A percentile compares a stretch with the other conserved stretches of the same genome.
Conservation (phyloP, 1,284 basidiomycete genomes). For the Ganoderma lingzhi region DNA sequence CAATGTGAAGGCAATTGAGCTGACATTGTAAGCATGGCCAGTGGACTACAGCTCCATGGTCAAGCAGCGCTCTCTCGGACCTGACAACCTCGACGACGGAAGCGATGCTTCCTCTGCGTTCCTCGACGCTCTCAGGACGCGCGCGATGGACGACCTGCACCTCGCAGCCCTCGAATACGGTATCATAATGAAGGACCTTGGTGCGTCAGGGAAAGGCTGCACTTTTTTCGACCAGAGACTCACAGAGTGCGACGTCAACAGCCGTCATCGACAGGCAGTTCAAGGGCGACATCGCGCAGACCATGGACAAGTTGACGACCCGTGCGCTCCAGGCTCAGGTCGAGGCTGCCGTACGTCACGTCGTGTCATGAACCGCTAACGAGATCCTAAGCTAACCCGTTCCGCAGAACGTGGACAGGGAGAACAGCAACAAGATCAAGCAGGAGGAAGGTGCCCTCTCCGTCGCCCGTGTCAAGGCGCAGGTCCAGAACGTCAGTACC, state of each 20-base stretch:
- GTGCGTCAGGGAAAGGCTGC: constrained; percentile 44
- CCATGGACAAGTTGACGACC: constrained; percentile 86
- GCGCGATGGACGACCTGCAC: constrained; percentile 86
- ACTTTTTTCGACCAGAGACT: background rate
- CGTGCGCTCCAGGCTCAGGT: constrained; percentile 84
- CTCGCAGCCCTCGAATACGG: constrained; percentile 82
- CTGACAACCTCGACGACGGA: constrained; percentile 74
- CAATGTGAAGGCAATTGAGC: background rate
- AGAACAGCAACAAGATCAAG: constrained; percentile 86
- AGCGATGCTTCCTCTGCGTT: constrained; percentile 76
- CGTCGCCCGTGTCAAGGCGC: constrained; percentile 78
- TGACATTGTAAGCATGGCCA: constrained; percentile 21
- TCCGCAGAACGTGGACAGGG: constrained; percentile 76
- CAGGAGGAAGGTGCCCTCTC: constrained; percentile 80
- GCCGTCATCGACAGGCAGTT: constrained; percentile 86
- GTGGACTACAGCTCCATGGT: constrained; percentile 71
- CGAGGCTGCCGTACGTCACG: constrained; percentile 74
- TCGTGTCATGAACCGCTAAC: background rate
- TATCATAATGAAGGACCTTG: constrained; percentile 79
- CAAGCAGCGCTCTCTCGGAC: constrained; percentile 79
- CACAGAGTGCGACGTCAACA: constrained; percentile 33
- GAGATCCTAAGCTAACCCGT: background rate
- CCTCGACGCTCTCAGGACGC: constrained; percentile 79
- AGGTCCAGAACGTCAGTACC: constrained; percentile 61
- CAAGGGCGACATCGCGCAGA: constrained; percentile 81